Base-by-base conservation (phyloP, 148 eudicot genomes). In the Nepenthes mirabilis region DNA sequence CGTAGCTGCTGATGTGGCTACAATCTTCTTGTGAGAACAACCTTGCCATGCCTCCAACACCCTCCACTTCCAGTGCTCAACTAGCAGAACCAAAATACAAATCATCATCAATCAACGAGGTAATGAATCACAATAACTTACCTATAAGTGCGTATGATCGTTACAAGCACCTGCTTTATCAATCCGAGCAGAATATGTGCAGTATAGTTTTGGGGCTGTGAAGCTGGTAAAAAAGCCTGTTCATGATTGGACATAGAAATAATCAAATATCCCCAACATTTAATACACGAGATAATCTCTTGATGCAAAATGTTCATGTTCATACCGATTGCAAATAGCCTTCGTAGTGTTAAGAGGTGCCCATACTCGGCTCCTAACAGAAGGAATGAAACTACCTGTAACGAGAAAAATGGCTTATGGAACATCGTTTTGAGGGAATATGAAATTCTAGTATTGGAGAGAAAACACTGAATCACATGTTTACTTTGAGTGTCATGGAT, bases 151-250 rank as follows among this genome's bases (percentile, higher is more conserved):
- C 12, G 5, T 48, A n/a, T 71, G 43, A 68, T 79, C 89, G 88
- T 82, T 65, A 83, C 52, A 47, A 60, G 47, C 11, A n/a, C 52
- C 52, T 49, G 52, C 14, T 49, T 11, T 49, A n/a, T 75, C 57
- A 58, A 91, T 71, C 57, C 82, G 88, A 57, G 62, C 72, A 49
- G 85, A 69, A 60, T 91, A 88, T 9, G 70, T 70, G 2, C 83
- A 74, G 58, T 83, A 88, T 33, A 88, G 66, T 70, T 83, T 88
- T 34, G 98, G 98, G 13, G 70, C 77, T 3, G 83, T 88, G 57
- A 91, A 91, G 86, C 98, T 82, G 11, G 71, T 65, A 47, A 88
- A 83, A 60, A 91, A 91, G n/a, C 88, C 98, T 91, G 87, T 37
- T 63, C 67, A 63, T 52, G 37, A 5, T 5, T 49, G 12, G 49